Percentiles rank a stretch among this genome's conserved stretches.
These are phyloP conservation scores for Paecilomyces sp. DNA, from an alignment of 2,329 filamentous ascomycete genomes.

Conservation along the genomic window DNA sequence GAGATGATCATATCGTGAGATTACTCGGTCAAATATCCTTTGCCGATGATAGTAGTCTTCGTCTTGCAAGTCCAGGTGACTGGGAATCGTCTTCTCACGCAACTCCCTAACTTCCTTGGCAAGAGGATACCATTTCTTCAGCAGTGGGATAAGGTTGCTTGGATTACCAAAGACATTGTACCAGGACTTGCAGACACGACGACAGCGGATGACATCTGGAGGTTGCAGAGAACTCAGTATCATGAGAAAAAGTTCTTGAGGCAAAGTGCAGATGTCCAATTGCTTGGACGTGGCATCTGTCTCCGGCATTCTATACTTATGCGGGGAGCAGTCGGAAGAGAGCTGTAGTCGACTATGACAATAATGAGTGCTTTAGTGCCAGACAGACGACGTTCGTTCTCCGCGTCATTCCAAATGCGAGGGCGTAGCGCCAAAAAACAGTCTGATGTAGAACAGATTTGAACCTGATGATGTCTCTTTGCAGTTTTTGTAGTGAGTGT, in stretches of 20 bases:
- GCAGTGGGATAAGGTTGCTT: conserved; percentile 40
- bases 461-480: neutral
- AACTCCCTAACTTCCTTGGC: conserved; percentile 47
- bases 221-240: conserved; percentile 45
- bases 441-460: neutral
- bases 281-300: neutral
- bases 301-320: neutral
- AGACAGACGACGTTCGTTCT: neutral
- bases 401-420: neutral
- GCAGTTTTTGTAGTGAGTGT: neutral
- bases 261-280: conserved; percentile 32
- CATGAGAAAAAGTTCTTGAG: conserved; percentile 53
- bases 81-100: neutral
- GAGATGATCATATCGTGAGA: conserved; percentile 50
- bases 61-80: neutral
- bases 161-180: conserved; percentile 44
- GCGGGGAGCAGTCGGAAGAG: too few species aligned
- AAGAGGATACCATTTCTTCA: conserved; percentile 47
- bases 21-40: conserved; percentile 42
- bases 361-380: neutral
- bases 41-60: conserved; percentile 10
- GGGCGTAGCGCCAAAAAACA: neutral
- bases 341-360: too few species aligned
- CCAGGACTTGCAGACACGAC: conserved; percentile 47
- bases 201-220: conserved; percentile 45